Evolutionary conservation across 2,329 filamentous ascomycete genomes (phyloP).

Genomic region (Onygenales sp.): DNA sequence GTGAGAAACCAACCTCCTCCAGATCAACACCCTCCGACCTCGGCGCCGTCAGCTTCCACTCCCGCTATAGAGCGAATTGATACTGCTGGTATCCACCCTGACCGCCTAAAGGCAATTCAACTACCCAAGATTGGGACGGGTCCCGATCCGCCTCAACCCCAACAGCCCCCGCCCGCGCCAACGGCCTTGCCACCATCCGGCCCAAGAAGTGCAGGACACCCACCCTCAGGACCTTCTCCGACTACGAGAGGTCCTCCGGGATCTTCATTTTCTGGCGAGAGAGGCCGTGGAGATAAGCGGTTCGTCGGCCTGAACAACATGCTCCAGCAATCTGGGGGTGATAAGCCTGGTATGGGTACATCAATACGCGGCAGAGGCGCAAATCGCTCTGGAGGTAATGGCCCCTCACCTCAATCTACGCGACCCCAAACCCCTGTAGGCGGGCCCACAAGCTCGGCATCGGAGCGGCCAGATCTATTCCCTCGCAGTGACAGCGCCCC

Average conservation of each 20-base stretch:
- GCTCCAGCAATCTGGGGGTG: constrained; percentile 34
- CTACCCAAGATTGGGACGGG: constrained; percentile 13
- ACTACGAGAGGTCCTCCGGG: constrained; percentile 28
- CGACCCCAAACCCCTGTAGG: constrained; percentile 23
- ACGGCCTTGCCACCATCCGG: constrained; percentile 29
- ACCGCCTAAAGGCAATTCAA: constrained; percentile 39
- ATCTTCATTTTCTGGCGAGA: constrained; percentile 26
- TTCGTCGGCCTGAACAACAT: constrained; percentile 39
- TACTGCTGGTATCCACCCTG: constrained; percentile 43
- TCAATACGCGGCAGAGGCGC: constrained; percentile 32
- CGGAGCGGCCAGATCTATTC: constrained; percentile 25
- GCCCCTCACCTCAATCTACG: constrained; percentile 22
- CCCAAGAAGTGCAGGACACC: constrained; percentile 27
- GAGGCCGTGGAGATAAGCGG: constrained; percentile 36
- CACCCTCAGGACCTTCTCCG: constrained; percentile 26
- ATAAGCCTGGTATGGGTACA: constrained; percentile 24
- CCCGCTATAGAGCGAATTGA: constrained; percentile 25
- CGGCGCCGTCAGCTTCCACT: constrained; percentile 22
- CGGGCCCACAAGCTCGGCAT: constrained; percentile 7
- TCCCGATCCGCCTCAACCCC: constrained; percentile 14
- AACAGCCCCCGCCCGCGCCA: constrained; percentile 17
- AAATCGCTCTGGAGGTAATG: constrained; percentile 23
- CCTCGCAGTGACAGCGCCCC: constrained; percentile 17
- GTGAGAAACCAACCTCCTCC: constrained; percentile 26
- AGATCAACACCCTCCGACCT: constrained; percentile 16